Evolutionary conservation across 768 basidiomycete genomes (phyloP).

Genomic region (Pisolithus orientalis): DNA sequence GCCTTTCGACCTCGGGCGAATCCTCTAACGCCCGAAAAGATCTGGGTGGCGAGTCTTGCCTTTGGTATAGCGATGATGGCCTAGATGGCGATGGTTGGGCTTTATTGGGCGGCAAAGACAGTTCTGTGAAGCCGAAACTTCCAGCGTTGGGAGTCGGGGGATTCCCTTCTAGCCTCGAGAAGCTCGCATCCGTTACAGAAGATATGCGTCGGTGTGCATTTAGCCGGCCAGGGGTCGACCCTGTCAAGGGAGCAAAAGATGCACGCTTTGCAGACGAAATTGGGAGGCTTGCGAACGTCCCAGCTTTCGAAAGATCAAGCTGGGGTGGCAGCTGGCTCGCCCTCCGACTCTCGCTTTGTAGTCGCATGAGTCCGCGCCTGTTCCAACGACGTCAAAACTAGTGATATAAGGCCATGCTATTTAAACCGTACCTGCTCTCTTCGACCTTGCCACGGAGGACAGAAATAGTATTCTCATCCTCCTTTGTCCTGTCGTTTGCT

Average conservation of each 20-base stretch:
- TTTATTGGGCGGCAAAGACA: constrained; percentile 11
- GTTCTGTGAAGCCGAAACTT: constrained; percentile 30
- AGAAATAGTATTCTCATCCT: constrained; percentile 72
- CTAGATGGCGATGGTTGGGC: constrained; percentile 22
- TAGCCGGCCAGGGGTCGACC: constrained; percentile 38
- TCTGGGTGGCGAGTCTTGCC: constrained; percentile 41
- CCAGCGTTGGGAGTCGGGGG: constrained; percentile 28
- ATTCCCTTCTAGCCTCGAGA: constrained; percentile 28
- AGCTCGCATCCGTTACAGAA: constrained; percentile 61
- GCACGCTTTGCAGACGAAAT: constrained; percentile 54
- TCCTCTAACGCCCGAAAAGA: constrained; percentile 26
- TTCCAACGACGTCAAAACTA: constrained; percentile 4
- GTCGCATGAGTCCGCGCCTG: constrained; percentile 81
- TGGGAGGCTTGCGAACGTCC: constrained; percentile 34
- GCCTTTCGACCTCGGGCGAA: constrained; percentile 44
- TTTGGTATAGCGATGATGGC: constrained; percentile 51
- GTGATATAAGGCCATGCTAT: not conserved
- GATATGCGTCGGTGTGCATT: constrained; percentile 64
- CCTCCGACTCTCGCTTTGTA: constrained; percentile 72
- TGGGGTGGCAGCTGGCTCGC: constrained; percentile 46
- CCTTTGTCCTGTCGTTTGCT: constrained; percentile 46
- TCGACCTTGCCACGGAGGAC: constrained; percentile 80
- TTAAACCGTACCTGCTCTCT: constrained; percentile 62
- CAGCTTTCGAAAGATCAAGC: constrained; percentile 52
- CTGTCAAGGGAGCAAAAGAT: constrained; percentile 70